A percentile compares a stretch with the other conserved stretches of the same genome.
Evolutionary conservation across 805 yeast species (phyloP).

Genomic region (Candida patagonica): DNA sequence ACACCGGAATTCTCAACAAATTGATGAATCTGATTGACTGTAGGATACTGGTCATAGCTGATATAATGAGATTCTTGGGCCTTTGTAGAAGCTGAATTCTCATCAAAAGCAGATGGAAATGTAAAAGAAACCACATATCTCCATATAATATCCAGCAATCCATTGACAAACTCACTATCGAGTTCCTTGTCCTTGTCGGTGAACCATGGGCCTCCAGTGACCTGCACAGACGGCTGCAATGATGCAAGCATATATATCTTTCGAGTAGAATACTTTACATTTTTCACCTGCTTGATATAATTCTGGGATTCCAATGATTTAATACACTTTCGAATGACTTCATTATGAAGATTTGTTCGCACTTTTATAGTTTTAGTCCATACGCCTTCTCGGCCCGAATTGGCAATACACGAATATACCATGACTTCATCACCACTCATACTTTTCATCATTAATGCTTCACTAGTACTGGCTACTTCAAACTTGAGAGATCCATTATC

Average conservation of each 20-base stretch:
- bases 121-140: slow-evolving; percentile 69
- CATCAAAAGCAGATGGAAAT: slow-evolving; percentile 56
- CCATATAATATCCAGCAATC: slow-evolving; percentile 79
- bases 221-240: slow-evolving; percentile 87
- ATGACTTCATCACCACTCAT: slow-evolving; percentile 86
- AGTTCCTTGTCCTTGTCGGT: slow-evolving; percentile 91
- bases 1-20: slow-evolving; percentile 67
- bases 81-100: not conserved
- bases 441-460: slow-evolving; percentile 64
- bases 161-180: slow-evolving; percentile 87
- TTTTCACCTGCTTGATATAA: slow-evolving; percentile 79
- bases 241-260: slow-evolving; percentile 93
- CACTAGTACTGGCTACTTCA: slow-evolving; percentile 62
- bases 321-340: slow-evolving; percentile 75
- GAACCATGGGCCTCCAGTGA: slow-evolving; percentile 99
- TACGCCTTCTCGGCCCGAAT: slow-evolving; percentile 89
- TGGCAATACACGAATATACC: slow-evolving; percentile 85
- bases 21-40: slow-evolving; percentile 62
- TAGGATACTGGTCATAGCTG: slow-evolving; percentile 45
- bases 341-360: slow-evolving; percentile 82
- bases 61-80: slow-evolving; percentile 28
- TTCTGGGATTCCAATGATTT: slow-evolving; percentile 73
- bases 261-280: slow-evolving; percentile 84
- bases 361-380: slow-evolving; percentile 92
- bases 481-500: slow-evolving; percentile 56